Conservation (phyloP, 2,329 filamentous ascomycete species). For the Pyrenophora teres region DNA sequence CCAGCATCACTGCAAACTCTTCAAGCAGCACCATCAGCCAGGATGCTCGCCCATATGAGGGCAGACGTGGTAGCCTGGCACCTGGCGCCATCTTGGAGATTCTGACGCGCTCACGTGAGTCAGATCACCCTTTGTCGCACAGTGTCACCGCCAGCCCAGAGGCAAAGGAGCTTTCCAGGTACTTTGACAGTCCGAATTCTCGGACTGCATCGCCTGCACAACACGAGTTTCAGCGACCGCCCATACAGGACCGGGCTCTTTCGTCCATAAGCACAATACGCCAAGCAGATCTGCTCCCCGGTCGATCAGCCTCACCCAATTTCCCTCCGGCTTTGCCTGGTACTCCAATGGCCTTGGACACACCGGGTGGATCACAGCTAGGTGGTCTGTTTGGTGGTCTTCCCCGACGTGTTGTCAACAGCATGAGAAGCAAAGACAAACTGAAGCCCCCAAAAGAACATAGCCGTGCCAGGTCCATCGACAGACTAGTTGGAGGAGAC, state of each 20-base stretch:
- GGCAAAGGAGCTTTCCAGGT: constrained; percentile 43
- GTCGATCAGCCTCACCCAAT: constrained; percentile 43
- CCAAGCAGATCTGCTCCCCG: constrained; percentile 44
- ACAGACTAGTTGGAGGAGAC: constrained; percentile 63
- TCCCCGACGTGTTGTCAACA: constrained; percentile 54
- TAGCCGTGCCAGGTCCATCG: constrained; percentile 64
- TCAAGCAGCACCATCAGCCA: constrained; percentile 61
- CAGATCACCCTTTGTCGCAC: constrained; percentile 75
- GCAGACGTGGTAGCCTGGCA: constrained; percentile 61
- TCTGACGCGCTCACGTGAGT: constrained; percentile 56
- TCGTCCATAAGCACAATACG: constrained; percentile 55
- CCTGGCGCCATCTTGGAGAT: constrained; percentile 63
- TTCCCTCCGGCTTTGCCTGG: constrained; percentile 52
- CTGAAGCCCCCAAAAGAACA: constrained; percentile 52
- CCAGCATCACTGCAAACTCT: constrained; percentile 57
- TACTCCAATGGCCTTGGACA: constrained; percentile 52
- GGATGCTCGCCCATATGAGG: constrained; percentile 57
- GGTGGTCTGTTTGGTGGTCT: constrained; percentile 54
- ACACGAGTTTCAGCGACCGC: constrained; percentile 34
- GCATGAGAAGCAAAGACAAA: constrained; percentile 49
- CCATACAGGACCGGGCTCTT: constrained; percentile 47
- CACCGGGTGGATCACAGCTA: constrained; percentile 49
- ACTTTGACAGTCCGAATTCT: constrained; percentile 45
- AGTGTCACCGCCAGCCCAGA: constrained; percentile 74
- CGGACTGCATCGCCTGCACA: constrained; percentile 49